phyloP scores from a whole-genome alignment of 1,284 basidiomycete genomes.

The Boletellus dicymbophilus region DNA sequence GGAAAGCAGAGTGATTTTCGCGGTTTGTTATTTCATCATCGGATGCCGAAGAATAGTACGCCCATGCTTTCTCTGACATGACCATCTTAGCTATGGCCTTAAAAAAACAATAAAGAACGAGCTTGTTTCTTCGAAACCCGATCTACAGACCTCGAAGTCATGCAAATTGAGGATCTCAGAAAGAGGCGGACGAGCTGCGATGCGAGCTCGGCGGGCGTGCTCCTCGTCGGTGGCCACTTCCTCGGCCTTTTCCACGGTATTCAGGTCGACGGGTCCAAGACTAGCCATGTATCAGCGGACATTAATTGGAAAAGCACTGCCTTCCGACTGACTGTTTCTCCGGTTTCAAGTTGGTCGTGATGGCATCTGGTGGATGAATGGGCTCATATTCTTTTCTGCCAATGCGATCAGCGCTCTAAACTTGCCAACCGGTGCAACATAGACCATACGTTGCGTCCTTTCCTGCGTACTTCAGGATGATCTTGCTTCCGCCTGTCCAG shows the following conservation, averaged over 20 bases:
- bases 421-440: not conserved
- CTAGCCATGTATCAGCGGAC: constrained; percentile 34
- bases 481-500: constrained; percentile 54
- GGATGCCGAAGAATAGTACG: constrained; percentile 86
- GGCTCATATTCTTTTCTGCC: constrained; percentile 68
- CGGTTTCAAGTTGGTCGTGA: constrained; percentile 77
- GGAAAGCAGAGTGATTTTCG: constrained; percentile 89
- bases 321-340: constrained; percentile 65
- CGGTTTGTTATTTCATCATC: constrained; percentile 89
- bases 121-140: not conserved
- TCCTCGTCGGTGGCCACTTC: constrained; percentile 58
- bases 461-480: constrained; percentile 73
- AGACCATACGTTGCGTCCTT: constrained; percentile 68
- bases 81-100: constrained; percentile 73
- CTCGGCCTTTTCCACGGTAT: constrained; percentile 58
- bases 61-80: constrained; percentile 84
- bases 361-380: constrained; percentile 88
- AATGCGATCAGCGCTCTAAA: not conserved
- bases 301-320: too few species aligned
- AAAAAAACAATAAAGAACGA: constrained; percentile 5
- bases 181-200: constrained; percentile 64
- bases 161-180: constrained; percentile 84
- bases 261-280: constrained; percentile 69
- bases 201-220: constrained; percentile 54
- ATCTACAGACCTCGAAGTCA: constrained; percentile 78